Base-by-base conservation (phyloP, 306 rosid species). In the Castanospermum australe region DNA sequence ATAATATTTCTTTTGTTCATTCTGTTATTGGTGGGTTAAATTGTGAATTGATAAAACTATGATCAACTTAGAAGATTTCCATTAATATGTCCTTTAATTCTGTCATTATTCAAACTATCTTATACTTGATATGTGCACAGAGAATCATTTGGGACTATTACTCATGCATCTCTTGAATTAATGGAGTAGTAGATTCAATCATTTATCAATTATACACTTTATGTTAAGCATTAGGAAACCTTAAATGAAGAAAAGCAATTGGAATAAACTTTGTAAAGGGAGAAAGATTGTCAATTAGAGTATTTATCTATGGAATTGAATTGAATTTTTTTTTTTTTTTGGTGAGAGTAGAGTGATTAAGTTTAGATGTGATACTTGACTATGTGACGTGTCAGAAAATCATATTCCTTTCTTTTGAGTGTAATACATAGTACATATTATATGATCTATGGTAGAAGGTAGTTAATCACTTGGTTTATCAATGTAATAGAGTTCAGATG, bases 401-500 rank as follows among this genome's bases (percentile, higher is more conserved):
- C 67, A 32, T 41, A 47, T 12, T 59, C 15, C 41, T 39, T 68
- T 79, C 22, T 48, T 77, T 71, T 38, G 30, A 56, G 17, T 20
- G 32, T 57, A 64, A 22, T 24, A 6, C 33, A 62, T 57, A 64
- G 17, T 24, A 6, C 33, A 62, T 50, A 7, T 15, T n/a, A 62
- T 57, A 32, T 28, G 4, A 28, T 82, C 45, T 70, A 47, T 57
- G 45, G 63, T 82, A 5, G 72, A 22, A 54, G 69, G 45, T 71
- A 36, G 54, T 83, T 74, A 72, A 70, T 78, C 50, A 84, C 42
- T 6, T 90, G 24, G 36, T 78, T 83, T 83, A 51, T 20, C 32
- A 54, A 59, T 77, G 60, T 73, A 77, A 87, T 87, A 95, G 98
- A 82, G 99, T 95, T 83, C 96, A 95, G 86, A 93, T 95, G 96